Base-by-base conservation (phyloP, 192 early-diverging fungal species). In the Anaeromyces robustus region DNA sequence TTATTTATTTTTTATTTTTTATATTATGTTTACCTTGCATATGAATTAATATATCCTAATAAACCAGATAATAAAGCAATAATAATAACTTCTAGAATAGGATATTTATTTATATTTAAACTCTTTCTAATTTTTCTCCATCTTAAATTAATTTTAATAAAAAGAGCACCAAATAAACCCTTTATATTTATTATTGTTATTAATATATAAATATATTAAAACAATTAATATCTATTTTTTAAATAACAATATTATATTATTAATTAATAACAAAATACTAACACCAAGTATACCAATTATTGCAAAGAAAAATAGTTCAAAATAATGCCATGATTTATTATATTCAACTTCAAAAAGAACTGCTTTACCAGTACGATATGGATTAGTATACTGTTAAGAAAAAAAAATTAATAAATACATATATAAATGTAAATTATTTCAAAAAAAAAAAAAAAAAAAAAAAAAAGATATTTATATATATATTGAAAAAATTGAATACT, bases 271-370 rank as follows among this genome's bases (percentile, higher is more conserved):
- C n/a, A n/a, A n/a, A n/a, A 32, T 9, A 82, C 86, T 80, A 85
- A 92, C 91, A 29, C 98, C 98, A 86, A 94, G 93, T 30, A 92
- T 85, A 30, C 93, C 93, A 30, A 98, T 84, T 2, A 95, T 41
- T 1, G 92, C 87, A 31, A 96, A 92, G 82, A 97, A 92, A 16
- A 94, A 81, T 13, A 95, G 85, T 86, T 98, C 97, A 84, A 98
- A 97, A 39, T 92, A 92, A 84, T 96, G 95, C 97, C 97, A 99
- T 78, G 95, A 93, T 78, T 95, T 87, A 82, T 96, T 94, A 82
- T 96, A 94, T 29, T 90, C 90, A 17, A 96, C 95, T 85, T 98
- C 96, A 85, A 98, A 99, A 91, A 96, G 91, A 43, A 97, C 97
- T 28, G 97, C 84, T 86, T 98, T 99, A 41, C 96, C 96, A 12